phyloP scores from a whole-genome alignment of 179 eudicot genomes.

The Heliamphora pulchella region DNA sequence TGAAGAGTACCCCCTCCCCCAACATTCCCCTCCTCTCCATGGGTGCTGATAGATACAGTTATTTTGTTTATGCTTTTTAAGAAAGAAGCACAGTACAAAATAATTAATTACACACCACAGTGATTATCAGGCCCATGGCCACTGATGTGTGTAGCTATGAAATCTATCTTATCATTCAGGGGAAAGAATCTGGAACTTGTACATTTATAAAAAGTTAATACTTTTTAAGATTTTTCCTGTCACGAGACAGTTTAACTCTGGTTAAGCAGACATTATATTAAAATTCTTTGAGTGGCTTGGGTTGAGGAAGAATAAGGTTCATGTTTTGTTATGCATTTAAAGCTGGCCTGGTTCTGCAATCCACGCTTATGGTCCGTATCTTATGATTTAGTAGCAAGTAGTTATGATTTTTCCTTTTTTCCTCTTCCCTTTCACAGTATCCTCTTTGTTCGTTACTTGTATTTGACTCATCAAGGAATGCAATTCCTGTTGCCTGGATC shows the following conservation, averaged over 20 bases:
- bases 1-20: not conserved
- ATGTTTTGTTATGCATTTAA: not conserved
- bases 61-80: not conserved
- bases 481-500: constrained; percentile 37
- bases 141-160: not conserved
- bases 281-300: not conserved
- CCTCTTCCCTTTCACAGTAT: constrained; percentile 20
- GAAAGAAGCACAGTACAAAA: not conserved
- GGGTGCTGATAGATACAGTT: not conserved
- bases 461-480: constrained; percentile 27
- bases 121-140: not conserved
- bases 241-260: not conserved
- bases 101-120: not conserved
- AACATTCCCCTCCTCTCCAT: not conserved
- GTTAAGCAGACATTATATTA: not conserved
- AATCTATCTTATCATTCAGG: not conserved
- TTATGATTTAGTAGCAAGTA: not conserved
- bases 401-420: constrained; percentile 11
- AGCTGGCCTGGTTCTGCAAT: not conserved
- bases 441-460: constrained; percentile 26
- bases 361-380: not conserved
- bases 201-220: not conserved
- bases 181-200: not conserved
- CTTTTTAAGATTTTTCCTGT: not conserved
- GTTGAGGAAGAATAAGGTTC: not conserved